A percentile compares a stretch with the other conserved stretches of the same genome.
These are phyloP conservation scores for Aureobasidium sp. DNA, from an alignment of 2,329 filamentous ascomycete species.

Conservation along the genomic window DNA sequence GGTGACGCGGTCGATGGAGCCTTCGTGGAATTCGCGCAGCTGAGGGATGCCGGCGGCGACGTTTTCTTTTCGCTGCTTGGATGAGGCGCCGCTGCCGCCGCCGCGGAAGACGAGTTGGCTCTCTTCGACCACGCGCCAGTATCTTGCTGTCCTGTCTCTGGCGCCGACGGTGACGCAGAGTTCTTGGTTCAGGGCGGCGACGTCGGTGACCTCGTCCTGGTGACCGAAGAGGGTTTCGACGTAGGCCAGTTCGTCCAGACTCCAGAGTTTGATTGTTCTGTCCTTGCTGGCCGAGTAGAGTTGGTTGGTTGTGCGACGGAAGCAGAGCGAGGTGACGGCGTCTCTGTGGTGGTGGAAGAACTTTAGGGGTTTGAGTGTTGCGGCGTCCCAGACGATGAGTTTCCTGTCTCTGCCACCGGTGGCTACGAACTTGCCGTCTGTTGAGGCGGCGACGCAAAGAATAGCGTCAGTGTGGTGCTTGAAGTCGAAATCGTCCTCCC, in stretches of 20 bases:
- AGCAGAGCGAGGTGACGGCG: constrained; percentile 74
- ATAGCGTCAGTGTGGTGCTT: constrained; percentile 72
- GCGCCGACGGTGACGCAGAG: constrained; percentile 86
- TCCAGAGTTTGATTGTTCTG: constrained; percentile 93
- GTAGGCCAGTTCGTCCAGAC: constrained; percentile 83
- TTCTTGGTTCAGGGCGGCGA: constrained; percentile 77
- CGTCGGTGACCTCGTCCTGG: constrained; percentile 80
- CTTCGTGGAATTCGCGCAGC: constrained; percentile 55
- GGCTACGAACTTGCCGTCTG: constrained; percentile 83
- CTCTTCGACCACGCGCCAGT: constrained; percentile 97
- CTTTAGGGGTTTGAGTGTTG: constrained; percentile 67
- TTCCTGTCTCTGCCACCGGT: constrained; percentile 82
- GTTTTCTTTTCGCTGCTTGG: constrained; percentile 42
- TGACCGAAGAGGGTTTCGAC: constrained; percentile 95
- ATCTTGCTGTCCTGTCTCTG: constrained; percentile 78
- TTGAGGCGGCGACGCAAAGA: constrained; percentile 74
- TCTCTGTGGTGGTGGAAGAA: constrained; percentile 91
- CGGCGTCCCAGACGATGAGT: constrained; percentile 82
- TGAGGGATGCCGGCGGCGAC: constrained; percentile 29
- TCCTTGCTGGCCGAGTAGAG: constrained; percentile 87
- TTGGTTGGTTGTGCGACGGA: constrained; percentile 68
- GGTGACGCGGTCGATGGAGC: constrained; percentile 84
- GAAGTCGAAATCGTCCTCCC: constrained; percentile 55
- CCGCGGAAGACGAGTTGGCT: constrained; percentile 92
- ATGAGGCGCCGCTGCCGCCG: constrained; percentile 46